Evolutionary conservation across 2,329 filamentous ascomycete species (phyloP), one percentile per base, ranked within the genome.

Genomic region (Davidsoniella eucalypti): DNA sequence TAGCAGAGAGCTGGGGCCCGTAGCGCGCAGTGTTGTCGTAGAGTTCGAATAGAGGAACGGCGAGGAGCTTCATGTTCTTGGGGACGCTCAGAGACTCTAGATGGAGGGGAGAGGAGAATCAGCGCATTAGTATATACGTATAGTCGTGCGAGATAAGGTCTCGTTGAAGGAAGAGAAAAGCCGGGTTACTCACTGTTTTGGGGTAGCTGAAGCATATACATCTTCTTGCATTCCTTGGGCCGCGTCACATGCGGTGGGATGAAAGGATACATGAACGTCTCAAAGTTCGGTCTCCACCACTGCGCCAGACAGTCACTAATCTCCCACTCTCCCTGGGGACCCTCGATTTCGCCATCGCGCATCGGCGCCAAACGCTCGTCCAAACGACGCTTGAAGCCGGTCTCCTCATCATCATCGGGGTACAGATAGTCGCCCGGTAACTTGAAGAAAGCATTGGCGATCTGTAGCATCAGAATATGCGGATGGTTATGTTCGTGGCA

Each of bases 191-290:
- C 74, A 94, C 87, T 96, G 58, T 82, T 87, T 65, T 87, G 80
- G 0, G 92, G 92, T 25, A 98, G 71, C 64, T 94, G 86, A 57
- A 98, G 94, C 55, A 96, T 87, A 67, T 96, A 98, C 40, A 96
- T 74, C 73, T 98, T 98, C 73, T 98, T 98, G 71, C 90, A 94
- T 70, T 98, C 92, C 71, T 98, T 98, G 6, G 92, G 92, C 48
- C 92, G 75, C 16, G 90, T 95, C 55, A 95, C 87, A 67, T 98
- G 92, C 16, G 88, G 87, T 6, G 92, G 92, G 52, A 96, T 82
- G 66, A 95, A 98, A 0, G 92, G 92, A 64, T 98, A 98, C 87
- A 98, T 95, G 72, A 96, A 96, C 2, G 92, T 96, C 72, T 98
- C 92, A 63, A 96, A 95, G 70, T 96, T 98, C 49, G 92, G 92